Conservation (phyloP, 75 land plant species). For the Gnetum montanum region DNA sequence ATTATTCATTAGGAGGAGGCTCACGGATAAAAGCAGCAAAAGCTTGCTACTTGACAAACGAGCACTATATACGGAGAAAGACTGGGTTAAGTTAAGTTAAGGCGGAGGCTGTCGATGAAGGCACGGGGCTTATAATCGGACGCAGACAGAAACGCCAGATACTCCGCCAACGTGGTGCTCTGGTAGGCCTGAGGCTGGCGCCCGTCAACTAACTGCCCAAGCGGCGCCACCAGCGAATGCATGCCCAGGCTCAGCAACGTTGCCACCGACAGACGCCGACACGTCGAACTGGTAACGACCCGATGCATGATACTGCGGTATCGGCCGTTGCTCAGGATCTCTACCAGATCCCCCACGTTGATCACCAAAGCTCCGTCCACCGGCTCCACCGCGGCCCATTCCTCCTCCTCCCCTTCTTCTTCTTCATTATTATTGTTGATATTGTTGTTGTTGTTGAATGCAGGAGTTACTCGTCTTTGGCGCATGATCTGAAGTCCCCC, state of each 20-base stretch:
- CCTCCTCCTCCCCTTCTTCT: conserved; percentile 2
- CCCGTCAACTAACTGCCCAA: conserved; percentile 39
- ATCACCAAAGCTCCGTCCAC: conserved; percentile 22
- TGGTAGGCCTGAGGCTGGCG: conserved; percentile 31
- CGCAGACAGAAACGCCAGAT: conserved; percentile 29
- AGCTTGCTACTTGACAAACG: too few relatives aligned
- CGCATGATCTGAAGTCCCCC: conserved; percentile 39
- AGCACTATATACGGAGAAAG: too few relatives aligned
- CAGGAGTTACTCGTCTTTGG: too few relatives aligned
- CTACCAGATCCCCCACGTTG: conserved; percentile 51
- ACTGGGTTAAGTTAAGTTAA: too few relatives aligned
- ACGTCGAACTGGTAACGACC: conserved; percentile 48
- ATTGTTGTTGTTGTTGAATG: too few relatives aligned
- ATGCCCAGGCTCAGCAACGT: conserved; percentile 51
- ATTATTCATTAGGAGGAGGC: too few relatives aligned
- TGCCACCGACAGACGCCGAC: conserved; percentile 49
- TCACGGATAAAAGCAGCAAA: too few relatives aligned
- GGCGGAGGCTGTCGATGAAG: conserved; percentile 45
- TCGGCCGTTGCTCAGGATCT: conserved; percentile 73
- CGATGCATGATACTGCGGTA: conserved; percentile 75
- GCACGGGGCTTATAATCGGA: conserved; percentile 21
- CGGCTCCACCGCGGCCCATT: conserved; percentile 22
- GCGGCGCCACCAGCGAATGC: conserved; percentile 21
- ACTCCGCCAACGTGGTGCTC: conserved; percentile 52
- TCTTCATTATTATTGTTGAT: too few relatives aligned